Evolutionary conservation across 2,329 filamentous ascomycete genomes (phyloP).

Genomic region (Colletotrichum plurivorum): DNA sequence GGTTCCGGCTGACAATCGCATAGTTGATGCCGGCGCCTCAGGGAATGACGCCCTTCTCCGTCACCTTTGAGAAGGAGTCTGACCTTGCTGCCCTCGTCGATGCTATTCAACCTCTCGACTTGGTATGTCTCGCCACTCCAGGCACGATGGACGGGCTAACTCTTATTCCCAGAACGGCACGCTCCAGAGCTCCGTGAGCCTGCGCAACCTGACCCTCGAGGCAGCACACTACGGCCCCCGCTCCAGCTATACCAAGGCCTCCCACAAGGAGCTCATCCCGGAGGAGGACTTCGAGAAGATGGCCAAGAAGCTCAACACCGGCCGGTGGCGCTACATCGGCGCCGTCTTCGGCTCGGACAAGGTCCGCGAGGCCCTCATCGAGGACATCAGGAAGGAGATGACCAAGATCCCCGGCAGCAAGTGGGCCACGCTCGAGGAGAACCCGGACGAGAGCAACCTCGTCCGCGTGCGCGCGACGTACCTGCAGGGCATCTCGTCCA

Average conservation of each 20-base stretch:
- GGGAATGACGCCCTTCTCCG: constrained; percentile 30
- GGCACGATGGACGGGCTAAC: background rate
- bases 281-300: constrained; percentile 34
- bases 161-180: constrained; percentile 1
- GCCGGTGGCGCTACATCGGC: constrained; percentile 33
- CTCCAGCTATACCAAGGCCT: constrained; percentile 38
- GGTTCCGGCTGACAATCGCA: background rate
- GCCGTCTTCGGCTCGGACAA: constrained; percentile 30
- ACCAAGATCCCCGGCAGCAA: constrained; percentile 32
- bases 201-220: constrained; percentile 27
- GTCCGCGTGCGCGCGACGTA: constrained; percentile 27
- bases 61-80: constrained; percentile 29
- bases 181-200: constrained; percentile 28
- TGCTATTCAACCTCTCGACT: constrained; percentile 21
- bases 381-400: constrained; percentile 23
- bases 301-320: constrained; percentile 31
- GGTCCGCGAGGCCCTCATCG: constrained; percentile 30
- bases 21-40: constrained; percentile 31
- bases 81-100: constrained; percentile 21
- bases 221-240: constrained; percentile 32
- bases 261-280: constrained; percentile 19
- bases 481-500: constrained; percentile 32
- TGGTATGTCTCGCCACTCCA: background rate
- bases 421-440: constrained; percentile 33
- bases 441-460: constrained; percentile 24